Conservation (phyloP, 1,284 basidiomycete species). For the Ustilago esculenta region DNA sequence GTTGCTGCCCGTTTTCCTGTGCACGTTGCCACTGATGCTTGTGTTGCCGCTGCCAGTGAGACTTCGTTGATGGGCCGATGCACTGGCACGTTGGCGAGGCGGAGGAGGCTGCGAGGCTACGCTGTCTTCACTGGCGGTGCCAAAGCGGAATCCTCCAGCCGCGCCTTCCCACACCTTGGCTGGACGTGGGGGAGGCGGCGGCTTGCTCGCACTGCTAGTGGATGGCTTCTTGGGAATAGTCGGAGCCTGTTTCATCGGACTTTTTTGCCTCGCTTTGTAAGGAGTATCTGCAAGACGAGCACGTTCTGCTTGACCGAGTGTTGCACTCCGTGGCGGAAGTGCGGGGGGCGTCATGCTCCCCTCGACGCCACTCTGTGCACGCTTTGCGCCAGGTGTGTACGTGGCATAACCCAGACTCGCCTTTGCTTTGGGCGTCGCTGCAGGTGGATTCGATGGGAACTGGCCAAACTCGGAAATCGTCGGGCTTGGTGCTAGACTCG, state of each 20-base stretch:
- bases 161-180: slow-evolving; percentile 13
- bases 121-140: background rate
- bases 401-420: slow-evolving; percentile 22
- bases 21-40: background rate
- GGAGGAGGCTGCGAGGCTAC: too few relatives aligned
- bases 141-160: slow-evolving; percentile 34
- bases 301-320: slow-evolving; percentile 17
- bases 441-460: background rate
- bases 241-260: slow-evolving; percentile 11
- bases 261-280: slow-evolving; percentile 11
- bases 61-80: background rate
- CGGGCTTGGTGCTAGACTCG: slow-evolving; percentile 22
- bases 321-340: slow-evolving; percentile 36
- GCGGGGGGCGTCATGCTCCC: slow-evolving; percentile 19
- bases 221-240: slow-evolving; percentile 12
- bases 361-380: background rate
- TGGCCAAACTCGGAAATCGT: slow-evolving; percentile 41
- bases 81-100: slow-evolving; percentile 3
- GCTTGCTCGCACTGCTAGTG: slow-evolving; percentile 4
- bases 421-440: slow-evolving; percentile 1
- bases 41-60: slow-evolving; percentile 1
- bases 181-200: slow-evolving; percentile 26
- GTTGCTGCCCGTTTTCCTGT: slow-evolving; percentile 26
- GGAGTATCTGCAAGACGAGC: background rate
- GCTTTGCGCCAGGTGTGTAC: slow-evolving; percentile 32